A percentile compares a stretch with the other conserved stretches of the same genome.
Evolutionary conservation across 441 rosid genomes (phyloP).

Genomic region (Erodium texanum): DNA sequence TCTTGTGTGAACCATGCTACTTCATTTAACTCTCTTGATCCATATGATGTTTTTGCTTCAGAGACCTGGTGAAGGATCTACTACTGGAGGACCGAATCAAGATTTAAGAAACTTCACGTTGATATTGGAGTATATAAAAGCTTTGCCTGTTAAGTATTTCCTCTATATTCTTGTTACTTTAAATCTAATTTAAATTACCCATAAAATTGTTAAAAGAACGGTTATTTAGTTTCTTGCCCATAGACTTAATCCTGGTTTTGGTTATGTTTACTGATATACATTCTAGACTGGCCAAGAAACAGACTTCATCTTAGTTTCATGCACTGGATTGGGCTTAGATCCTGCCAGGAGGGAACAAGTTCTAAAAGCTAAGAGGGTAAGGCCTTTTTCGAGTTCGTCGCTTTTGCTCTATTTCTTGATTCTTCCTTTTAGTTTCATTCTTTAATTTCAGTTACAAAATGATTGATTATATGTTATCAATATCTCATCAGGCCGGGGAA

Average conservation of each 20-base stretch:
- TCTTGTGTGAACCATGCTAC: neutral
- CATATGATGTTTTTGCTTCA: conserved; percentile 26
- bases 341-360: conserved; percentile 89
- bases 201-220: neutral
- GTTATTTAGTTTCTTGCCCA: neutral
- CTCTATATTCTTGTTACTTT: neutral
- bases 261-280: neutral
- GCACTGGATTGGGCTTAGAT: conserved; percentile 87
- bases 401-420: neutral
- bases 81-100: conserved; percentile 51
- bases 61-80: conserved; percentile 67
- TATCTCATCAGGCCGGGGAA: conserved; percentile 68
- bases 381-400: conserved; percentile 17
- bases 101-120: conserved; percentile 86
- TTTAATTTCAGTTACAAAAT: neutral
- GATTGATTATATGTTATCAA: neutral
- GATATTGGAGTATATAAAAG: conserved; percentile 76
- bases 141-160: conserved; percentile 60
- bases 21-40: conserved; percentile 11
- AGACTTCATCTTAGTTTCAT: conserved; percentile 77
- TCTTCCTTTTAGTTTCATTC: too few relatives aligned
- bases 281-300: conserved; percentile 88
- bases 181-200: neutral
- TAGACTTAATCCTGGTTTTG: neutral
- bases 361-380: conserved; percentile 84